Base-by-base conservation (phyloP, 495 filamentous ascomycete genomes). In the Trichoderma erinaceum region DNA sequence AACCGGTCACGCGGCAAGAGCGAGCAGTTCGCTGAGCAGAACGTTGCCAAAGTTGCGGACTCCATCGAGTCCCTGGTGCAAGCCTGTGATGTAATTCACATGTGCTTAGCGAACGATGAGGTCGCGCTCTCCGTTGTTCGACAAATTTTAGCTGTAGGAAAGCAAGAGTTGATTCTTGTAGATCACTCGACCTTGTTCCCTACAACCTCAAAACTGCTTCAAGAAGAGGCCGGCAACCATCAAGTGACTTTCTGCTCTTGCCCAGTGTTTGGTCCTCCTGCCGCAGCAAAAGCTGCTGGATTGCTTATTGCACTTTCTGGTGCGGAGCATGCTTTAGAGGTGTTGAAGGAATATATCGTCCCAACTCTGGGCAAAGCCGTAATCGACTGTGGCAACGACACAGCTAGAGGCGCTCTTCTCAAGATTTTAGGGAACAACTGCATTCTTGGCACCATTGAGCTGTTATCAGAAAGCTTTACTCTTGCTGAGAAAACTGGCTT, bases 381-480 rank as follows among this genome's bases (percentile, higher is more conserved):
- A 23, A 68, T 68, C 41, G 67, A 68, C 18, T 68, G 67, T 46
- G 56, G 56, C 8, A 38, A 63, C 27, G 38, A 68, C 15, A 46
- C 67, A n/a, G 46, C 67, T 13, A 23, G 63, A 32, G 67, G 67
- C 23, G 56, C 56, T 41, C 58, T 68, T n/a, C 29, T 68, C 0
- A 68, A 68, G n/a, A 61, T 65, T 48, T 35, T 68, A 15, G 67
- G 67, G 4, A 65, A 65, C 21, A 61, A 41, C 48, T 68, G 67
- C 58, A 68, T 68, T 29, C 67, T 68, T 32, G 67, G 67, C 67
- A 68, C 58, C 7, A 68, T 68, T 43, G 56, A 68, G 11, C 64
- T 68, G 18, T 52, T 68, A 41, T 68, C 67, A 35, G 67, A 68
- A 38, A 68, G 32, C 64, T 68, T 68, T 52, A 63, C 67, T 21